Percentiles rank a stretch among this genome's conserved stretches.
These are phyloP conservation scores for Fusarium redolens DNA, from an alignment of 2,329 filamentous ascomycete species.

Conservation along the genomic window DNA sequence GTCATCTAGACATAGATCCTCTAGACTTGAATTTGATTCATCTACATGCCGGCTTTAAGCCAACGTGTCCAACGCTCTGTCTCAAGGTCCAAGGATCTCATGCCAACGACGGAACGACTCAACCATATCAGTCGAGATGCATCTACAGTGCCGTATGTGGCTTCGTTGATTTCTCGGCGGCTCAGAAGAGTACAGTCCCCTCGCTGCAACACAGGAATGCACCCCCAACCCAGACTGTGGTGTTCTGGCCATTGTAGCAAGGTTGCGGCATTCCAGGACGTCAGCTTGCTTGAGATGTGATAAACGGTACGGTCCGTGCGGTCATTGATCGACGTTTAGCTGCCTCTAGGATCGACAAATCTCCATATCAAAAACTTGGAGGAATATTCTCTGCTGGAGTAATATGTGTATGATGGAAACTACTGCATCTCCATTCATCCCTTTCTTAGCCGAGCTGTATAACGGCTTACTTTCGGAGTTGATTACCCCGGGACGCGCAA, in stretches of 20 bases:
- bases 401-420: not conserved
- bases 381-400: not conserved
- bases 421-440: not conserved
- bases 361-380: slow-evolving; percentile 17
- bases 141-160: slow-evolving; percentile 13
- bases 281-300: slow-evolving; percentile 10
- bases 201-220: slow-evolving; percentile 33
- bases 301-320: slow-evolving; percentile 40
- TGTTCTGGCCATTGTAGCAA: slow-evolving; percentile 27
- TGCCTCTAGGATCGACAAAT: slow-evolving; percentile 27
- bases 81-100: slow-evolving; percentile 1
- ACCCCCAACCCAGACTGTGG: slow-evolving; percentile 15
- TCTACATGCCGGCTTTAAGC: slow-evolving; percentile 22
- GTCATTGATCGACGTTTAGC: slow-evolving; percentile 31
- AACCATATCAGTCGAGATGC: slow-evolving; percentile 30
- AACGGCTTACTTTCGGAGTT: slow-evolving; percentile 10
- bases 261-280: slow-evolving; percentile 29
- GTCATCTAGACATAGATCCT: not conserved
- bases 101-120: slow-evolving; percentile 5
- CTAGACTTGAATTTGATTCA: not conserved
- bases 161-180: slow-evolving; percentile 17
- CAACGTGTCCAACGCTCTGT: slow-evolving; percentile 12
- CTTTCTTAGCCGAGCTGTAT: slow-evolving; percentile 5
- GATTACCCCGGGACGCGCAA: not conserved
- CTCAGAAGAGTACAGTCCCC: not conserved